A percentile compares a stretch with the other conserved stretches of the same genome.
phyloP scores from a whole-genome alignment of 2,329 filamentous ascomycete genomes.

The Hypoxylon sp. region DNA sequence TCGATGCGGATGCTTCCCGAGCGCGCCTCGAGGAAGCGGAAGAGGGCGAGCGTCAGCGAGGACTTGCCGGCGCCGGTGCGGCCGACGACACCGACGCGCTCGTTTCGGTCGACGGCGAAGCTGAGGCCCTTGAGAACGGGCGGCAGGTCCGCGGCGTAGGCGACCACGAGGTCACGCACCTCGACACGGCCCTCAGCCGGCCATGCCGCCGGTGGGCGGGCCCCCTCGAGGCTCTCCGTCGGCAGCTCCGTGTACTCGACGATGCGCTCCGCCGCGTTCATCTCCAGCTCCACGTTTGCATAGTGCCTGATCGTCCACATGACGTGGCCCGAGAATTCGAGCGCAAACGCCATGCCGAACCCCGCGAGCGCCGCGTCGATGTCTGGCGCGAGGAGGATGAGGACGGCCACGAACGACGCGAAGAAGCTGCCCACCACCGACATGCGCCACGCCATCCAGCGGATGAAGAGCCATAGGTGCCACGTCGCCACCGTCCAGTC shows the following conservation, averaged over 20 bases:
- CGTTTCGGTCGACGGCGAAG: slow-evolving; percentile 73
- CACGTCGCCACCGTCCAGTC: slow-evolving; percentile 73
- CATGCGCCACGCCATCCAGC: slow-evolving; percentile 83
- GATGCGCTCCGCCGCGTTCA: slow-evolving; percentile 82
- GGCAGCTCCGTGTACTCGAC: slow-evolving; percentile 78
- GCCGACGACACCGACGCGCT: slow-evolving; percentile 81
- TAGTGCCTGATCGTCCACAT: slow-evolving; percentile 71
- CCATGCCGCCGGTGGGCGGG: slow-evolving; percentile 76
- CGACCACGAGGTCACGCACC: slow-evolving; percentile 77
- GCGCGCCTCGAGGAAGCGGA: slow-evolving; percentile 79
- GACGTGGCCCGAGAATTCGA: slow-evolving; percentile 71
- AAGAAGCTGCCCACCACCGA: slow-evolving; percentile 76
- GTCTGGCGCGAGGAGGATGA: slow-evolving; percentile 70
- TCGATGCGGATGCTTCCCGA: slow-evolving; percentile 77
- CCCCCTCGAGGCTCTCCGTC: slow-evolving; percentile 73
- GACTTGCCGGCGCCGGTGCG: slow-evolving; percentile 84
- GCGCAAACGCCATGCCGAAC: slow-evolving; percentile 78
- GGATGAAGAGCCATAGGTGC: slow-evolving; percentile 78
- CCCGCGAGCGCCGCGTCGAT: slow-evolving; percentile 79
- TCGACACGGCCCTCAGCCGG: slow-evolving; percentile 79
- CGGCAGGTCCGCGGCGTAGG: slow-evolving; percentile 77
- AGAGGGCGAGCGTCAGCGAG: slow-evolving; percentile 78
- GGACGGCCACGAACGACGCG: slow-evolving; percentile 70
- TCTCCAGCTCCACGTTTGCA: slow-evolving; percentile 78
- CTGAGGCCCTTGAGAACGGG: slow-evolving; percentile 76